phyloP scores from a whole-genome alignment of 345 rosid species.

The Anastatica hierochuntica region DNA sequence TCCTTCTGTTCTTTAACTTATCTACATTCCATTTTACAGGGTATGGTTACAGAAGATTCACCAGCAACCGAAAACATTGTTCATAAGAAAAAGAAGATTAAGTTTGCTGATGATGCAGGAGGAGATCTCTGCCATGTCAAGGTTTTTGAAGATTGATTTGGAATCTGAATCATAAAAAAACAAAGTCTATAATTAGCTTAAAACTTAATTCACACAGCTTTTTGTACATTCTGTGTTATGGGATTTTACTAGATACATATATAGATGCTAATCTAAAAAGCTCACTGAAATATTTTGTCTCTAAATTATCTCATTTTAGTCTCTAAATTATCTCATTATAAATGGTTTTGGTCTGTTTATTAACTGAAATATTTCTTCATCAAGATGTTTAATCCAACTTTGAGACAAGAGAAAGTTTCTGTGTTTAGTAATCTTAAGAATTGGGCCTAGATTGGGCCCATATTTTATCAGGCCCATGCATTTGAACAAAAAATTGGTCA shows the following conservation, averaged over 20 bases:
- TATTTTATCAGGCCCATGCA: too few relatives aligned
- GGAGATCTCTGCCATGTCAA: conserved; percentile 70
- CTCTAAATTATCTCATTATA: too few relatives aligned
- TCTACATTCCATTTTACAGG: conserved; percentile 24
- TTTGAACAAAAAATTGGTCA: too few relatives aligned
- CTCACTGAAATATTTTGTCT: too few relatives aligned
- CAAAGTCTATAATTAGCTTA: not conserved
- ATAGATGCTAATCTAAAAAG: too few relatives aligned
- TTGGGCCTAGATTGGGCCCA: too few relatives aligned
- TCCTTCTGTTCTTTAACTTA: not conserved
- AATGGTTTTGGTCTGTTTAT: too few relatives aligned
- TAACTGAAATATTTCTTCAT: too few relatives aligned
- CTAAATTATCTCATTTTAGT: too few relatives aligned
- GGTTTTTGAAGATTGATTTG: conserved; percentile 42
- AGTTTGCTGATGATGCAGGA: conserved; percentile 86
- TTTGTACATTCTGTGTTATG: not conserved
- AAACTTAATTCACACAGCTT: not conserved
- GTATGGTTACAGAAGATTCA: conserved; percentile 31
- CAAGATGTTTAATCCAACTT: too few relatives aligned
- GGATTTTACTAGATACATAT: not conserved
- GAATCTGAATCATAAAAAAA: conserved; percentile 17
- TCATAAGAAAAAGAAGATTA: conserved; percentile 57
- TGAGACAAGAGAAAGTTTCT: too few relatives aligned
- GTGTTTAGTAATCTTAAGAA: too few relatives aligned
- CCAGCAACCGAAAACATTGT: conserved; percentile 21